These are phyloP conservation scores for Nicotiana rustica DNA, from an alignment of 305 asterid species.

Conservation along the genomic window DNA sequence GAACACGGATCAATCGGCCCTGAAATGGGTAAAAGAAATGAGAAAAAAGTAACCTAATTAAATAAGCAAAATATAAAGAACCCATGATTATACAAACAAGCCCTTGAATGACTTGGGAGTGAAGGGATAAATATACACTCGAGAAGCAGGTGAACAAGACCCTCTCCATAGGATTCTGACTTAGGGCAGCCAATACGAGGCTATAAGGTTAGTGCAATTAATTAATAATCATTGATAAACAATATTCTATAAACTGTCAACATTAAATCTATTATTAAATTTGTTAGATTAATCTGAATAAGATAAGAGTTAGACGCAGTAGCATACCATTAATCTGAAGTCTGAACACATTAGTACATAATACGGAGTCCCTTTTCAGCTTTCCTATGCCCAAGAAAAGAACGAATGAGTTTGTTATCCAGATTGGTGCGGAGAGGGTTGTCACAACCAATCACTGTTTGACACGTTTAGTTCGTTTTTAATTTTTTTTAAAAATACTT, in stretches of 20 bases:
- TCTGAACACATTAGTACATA: not conserved
- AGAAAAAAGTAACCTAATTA: no score
- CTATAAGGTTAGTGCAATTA: constrained; percentile 36
- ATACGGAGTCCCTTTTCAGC: constrained; percentile 31
- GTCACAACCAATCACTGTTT: not conserved
- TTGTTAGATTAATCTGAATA: constrained; percentile 4
- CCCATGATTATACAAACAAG: not conserved
- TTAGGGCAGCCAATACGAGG: constrained; percentile 43
- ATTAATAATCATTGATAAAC: constrained; percentile 46
- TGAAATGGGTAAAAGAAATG: no score
- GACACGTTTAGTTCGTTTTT: not conserved
- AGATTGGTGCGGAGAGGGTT: not conserved
- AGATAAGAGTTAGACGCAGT: not conserved
- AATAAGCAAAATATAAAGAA: not conserved
- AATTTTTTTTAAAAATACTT: not conserved
- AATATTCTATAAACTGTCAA: constrained; percentile 33
- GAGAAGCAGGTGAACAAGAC: constrained; percentile 26
- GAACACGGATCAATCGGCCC: no score
- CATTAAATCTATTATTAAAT: constrained; percentile 5
- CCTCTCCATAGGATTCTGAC: constrained; percentile 54
- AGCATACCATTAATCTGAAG: no score
- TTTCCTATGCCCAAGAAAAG: not conserved
- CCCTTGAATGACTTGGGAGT: not conserved
- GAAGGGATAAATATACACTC: not conserved
- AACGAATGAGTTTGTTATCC: no score